These are phyloP conservation scores for Sugiyamaella japonica DNA, from an alignment of 1,139 yeast species.

Conservation along the genomic window DNA sequence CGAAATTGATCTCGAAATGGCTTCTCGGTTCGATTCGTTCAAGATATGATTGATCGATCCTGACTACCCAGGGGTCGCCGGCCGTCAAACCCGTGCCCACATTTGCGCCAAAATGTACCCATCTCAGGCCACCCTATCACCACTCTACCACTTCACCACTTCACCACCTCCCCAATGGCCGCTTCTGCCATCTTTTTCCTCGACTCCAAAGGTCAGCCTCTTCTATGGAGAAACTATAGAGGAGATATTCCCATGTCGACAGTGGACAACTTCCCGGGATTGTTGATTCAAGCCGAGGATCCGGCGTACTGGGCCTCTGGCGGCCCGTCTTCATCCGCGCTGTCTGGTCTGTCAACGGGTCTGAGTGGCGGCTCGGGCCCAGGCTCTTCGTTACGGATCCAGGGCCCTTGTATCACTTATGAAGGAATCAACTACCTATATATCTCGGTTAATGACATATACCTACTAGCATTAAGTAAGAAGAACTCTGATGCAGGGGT, in stretches of 20 bases:
- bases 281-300: constrained; percentile 69
- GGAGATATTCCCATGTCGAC: constrained; percentile 85
- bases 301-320: constrained; percentile 25
- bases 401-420: constrained; percentile 73
- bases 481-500: constrained; percentile 78
- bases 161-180: constrained; percentile 14
- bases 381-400: constrained; percentile 26
- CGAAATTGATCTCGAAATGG: constrained; percentile 59
- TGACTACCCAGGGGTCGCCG: too few species aligned
- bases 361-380: constrained; percentile 11
- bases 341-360: neutral
- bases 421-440: constrained; percentile 84
- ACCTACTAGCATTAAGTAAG: constrained; percentile 77
- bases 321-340: neutral
- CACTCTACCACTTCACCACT: too few species aligned
- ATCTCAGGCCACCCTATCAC: too few species aligned
- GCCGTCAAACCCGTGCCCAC: too few species aligned
- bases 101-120: too few species aligned
- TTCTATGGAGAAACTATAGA: constrained; percentile 84
- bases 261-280: constrained; percentile 79
- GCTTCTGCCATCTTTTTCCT: constrained; percentile 80
- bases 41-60: neutral
- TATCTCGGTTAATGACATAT: constrained; percentile 79
- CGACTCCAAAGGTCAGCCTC: constrained; percentile 86
- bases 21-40: constrained; percentile 49